Evolutionary conservation across 2,329 filamentous ascomycete species (phyloP), one percentile per base, ranked within the genome.

Genomic region (Graphilbum ipis-grandicollis): DNA sequence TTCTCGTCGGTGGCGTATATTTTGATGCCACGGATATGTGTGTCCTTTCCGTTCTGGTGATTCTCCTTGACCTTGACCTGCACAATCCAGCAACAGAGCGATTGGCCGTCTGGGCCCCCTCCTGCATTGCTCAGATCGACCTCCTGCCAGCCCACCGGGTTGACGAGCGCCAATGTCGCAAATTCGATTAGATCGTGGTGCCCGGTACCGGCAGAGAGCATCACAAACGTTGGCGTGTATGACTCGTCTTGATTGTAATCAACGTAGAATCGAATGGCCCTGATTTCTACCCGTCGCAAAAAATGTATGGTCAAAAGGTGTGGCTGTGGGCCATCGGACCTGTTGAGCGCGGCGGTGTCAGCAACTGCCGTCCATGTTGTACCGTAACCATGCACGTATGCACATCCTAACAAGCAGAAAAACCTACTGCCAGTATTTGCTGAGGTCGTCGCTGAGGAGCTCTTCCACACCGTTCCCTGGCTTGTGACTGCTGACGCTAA

Each of bases 41-140:
- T 98, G 54, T 98, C 90, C 55, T 98, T 98, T 44, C 90, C 90
- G 54, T 98, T 98, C 58, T 98, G 90, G 55, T 98, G 90, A 52
- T 98, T 98, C 59, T 96, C 90, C 36, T 88, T 70, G 34, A 98
- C 78, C 46, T 81, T 76, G 50, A 96, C 76, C 55, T 96, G 86
- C 21, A 98, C 67, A 22, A 96, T 73, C 59, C 88, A 93, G 14
- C 82, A 85, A 41, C 86, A 75, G 15, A 96, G 69, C 1, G 86
- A 80, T 48, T 76, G 79, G 30, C 69, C 79, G 49, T 74, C 75
- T 34, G 64, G 65, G 33, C 70, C 73, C 30, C 66, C 64, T n/a
- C 68, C 69, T 0, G 61, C 61, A 12, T 62, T 62, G 1, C 53
- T 53, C 15, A 72, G 57, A 18, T 82, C 75, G 1, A 94, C 79